A percentile compares a stretch with the other conserved stretches of the same genome.
These are phyloP conservation scores for Podaxis rugospora DNA, from an alignment of 768 basidiomycete genomes.

Conservation along the genomic window DNA sequence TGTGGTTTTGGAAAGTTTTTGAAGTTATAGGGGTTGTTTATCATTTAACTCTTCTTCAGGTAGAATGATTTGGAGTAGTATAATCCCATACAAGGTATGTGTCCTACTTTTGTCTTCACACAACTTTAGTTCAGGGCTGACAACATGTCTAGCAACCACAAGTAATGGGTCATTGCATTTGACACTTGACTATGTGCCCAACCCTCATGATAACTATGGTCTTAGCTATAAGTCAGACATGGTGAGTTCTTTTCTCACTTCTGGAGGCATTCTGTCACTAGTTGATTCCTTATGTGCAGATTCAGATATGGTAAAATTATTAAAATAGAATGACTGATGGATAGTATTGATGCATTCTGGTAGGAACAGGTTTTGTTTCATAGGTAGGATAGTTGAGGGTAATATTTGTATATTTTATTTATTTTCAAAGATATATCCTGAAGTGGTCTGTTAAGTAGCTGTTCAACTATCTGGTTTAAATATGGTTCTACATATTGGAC, in stretches of 20 bases:
- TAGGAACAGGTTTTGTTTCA: constrained; percentile 97
- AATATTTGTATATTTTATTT: background rate
- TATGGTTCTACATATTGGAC: constrained; percentile 30
- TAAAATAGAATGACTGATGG: background rate
- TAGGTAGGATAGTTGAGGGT: constrained; percentile 80
- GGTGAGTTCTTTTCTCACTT: constrained; percentile 22
- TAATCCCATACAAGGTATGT: constrained; percentile 51
- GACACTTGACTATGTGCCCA: constrained; percentile 60
- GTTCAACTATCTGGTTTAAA: constrained; percentile 68
- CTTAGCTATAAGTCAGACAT: constrained; percentile 80
- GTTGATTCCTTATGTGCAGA: constrained; percentile 28
- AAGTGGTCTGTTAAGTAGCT: constrained; percentile 31
- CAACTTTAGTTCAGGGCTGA: background rate
- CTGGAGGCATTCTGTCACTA: constrained; percentile 21
- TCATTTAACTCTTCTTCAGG: constrained; percentile 32
- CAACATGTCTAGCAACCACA: constrained; percentile 56
- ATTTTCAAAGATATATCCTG: background rate
- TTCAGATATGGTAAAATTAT: constrained; percentile 6
- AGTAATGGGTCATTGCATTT: constrained; percentile 74
- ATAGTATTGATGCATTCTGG: constrained; percentile 45
- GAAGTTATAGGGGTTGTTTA: constrained; percentile 14
- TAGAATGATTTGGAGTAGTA: constrained; percentile 84
- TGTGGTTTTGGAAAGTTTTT: constrained; percentile 18
- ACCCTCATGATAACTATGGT: constrained; percentile 46
- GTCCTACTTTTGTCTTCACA: background rate